Evolutionary conservation across 2,329 filamentous ascomycete genomes (phyloP), one percentile per base, ranked within the genome.

Genomic region (Colletotrichum sp.): DNA sequence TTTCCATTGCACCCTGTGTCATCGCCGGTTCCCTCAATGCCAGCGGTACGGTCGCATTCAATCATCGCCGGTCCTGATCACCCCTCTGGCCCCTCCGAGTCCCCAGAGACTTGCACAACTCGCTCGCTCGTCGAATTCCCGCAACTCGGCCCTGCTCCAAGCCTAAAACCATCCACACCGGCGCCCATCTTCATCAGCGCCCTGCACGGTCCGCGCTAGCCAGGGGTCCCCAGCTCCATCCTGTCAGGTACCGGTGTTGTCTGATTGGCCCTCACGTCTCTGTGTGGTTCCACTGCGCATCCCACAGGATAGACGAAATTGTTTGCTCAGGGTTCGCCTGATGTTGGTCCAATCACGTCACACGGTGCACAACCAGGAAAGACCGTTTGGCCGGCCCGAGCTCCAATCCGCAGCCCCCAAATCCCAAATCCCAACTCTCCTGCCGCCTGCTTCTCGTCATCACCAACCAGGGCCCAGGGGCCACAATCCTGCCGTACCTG

Each of bases 171-270:
- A 74, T 76, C 75, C 75, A 77, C 71, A 75, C 71, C 60, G 71
- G 75, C 75, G 72, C 66, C 66, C 75, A 77, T 75, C 75, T 67
- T 74, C 75, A 71, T 75, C 72, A 77, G 66, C 62, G 66, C 66
- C 60, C 24, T 63, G 71, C 72, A 67, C 71, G 62, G 60, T 13
- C 60, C 5, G n/a, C 60, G 60, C 62, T 75, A 76, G 70, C 70
- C 62, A 66, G 73, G 70, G 64, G 26, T 32, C 39, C 62, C 32
- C 71, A 36, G 44, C 30, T 34, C 49, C 66, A 71, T 12, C 10
- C 60, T 71, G 65, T 71, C 75, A 77, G 75, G 75, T 70, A 75
- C 75, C 52, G 34, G 34, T 24, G 16, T 12, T 13, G 18, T 26
- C 71, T 71, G 57, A 60, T 77, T 77, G 75, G 75, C 18, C 12